Evolutionary conservation across 2,329 filamentous ascomycete species (phyloP).

Genomic region (Fusarium heterosporum): DNA sequence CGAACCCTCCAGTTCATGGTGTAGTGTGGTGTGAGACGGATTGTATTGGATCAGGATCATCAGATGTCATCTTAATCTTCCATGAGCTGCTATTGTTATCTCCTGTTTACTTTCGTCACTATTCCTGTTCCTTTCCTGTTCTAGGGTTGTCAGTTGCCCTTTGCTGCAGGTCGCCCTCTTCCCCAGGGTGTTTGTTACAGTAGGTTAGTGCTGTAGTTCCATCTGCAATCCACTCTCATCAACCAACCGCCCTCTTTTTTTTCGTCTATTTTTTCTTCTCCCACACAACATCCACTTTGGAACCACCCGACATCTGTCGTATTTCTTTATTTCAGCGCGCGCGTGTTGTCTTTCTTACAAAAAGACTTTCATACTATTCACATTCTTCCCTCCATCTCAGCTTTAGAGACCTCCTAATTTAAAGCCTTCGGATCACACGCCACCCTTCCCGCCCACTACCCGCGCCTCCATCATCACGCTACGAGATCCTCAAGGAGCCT

Average conservation of each 20-base stretch:
- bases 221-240: slow-evolving; percentile 32
- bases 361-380: slow-evolving; percentile 9
- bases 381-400: slow-evolving; percentile 28
- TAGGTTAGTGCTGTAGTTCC: slow-evolving; percentile 30
- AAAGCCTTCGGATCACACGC: slow-evolving; percentile 40
- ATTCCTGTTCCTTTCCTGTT: slow-evolving; percentile 5
- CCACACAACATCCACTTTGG: slow-evolving; percentile 33
- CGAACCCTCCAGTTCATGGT: slow-evolving; percentile 14
- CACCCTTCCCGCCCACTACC: slow-evolving; percentile 43
- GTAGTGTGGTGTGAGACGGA: slow-evolving; percentile 19
- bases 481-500: slow-evolving; percentile 21
- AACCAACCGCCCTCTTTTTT: slow-evolving; percentile 35
- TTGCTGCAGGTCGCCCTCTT: slow-evolving; percentile 23
- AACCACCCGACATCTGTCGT: slow-evolving; percentile 23
- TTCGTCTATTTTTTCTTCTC: slow-evolving; percentile 28
- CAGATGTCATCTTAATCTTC: background rate
- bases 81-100: slow-evolving; percentile 2
- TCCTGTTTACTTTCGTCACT: slow-evolving; percentile 13
- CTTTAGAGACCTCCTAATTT: slow-evolving; percentile 41
- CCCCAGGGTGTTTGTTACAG: slow-evolving; percentile 26
- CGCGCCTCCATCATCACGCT: slow-evolving; percentile 45
- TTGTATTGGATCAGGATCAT: background rate
- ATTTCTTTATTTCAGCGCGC: slow-evolving; percentile 26
- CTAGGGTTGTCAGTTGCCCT: slow-evolving; percentile 7
- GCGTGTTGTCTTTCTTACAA: slow-evolving; percentile 4